These are phyloP conservation scores for Malus hybrid DNA, from an alignment of 331 rosid species.

Conservation along the genomic window DNA sequence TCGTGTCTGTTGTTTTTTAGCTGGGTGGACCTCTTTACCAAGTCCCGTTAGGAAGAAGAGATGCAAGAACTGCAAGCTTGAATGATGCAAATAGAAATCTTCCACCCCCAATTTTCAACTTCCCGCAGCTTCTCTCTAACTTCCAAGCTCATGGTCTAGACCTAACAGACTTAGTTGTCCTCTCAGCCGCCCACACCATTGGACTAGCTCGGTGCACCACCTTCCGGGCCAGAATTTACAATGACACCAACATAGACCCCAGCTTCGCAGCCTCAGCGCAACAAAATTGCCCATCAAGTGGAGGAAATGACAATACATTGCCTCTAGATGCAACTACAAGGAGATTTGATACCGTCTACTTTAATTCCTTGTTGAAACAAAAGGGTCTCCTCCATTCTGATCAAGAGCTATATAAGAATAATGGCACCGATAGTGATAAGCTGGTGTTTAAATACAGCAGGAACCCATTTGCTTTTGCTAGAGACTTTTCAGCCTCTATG, in stretches of 20 bases:
- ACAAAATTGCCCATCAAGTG: slow-evolving; percentile 23
- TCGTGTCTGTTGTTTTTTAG: not conserved
- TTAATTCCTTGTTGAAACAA: slow-evolving; percentile 3
- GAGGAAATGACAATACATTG: slow-evolving; percentile 29
- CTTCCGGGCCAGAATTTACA: slow-evolving; percentile 28
- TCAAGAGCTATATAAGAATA: slow-evolving; percentile 34
- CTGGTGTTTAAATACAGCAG: slow-evolving; percentile 28
- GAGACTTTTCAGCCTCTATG: slow-evolving; percentile 38
- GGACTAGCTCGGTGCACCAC: slow-evolving; percentile 28
- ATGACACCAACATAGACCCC: slow-evolving; percentile 29
- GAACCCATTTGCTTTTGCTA: slow-evolving; percentile 1
- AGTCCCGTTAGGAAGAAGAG: slow-evolving; percentile 47
- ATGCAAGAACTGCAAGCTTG: slow-evolving; percentile 39
- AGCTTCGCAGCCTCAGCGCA: slow-evolving; percentile 13
- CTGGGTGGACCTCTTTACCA: slow-evolving; percentile 37
- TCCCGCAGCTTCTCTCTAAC: slow-evolving; percentile 23
- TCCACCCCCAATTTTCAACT: slow-evolving; percentile 34
- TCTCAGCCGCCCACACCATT: slow-evolving; percentile 49
- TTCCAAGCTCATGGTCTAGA: slow-evolving; percentile 38
- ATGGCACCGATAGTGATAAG: slow-evolving; percentile 27
- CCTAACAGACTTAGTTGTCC: slow-evolving; percentile 37
- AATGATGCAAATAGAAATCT: slow-evolving; percentile 27
- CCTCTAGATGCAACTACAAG: slow-evolving; percentile 27
- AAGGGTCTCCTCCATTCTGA: slow-evolving; percentile 53
- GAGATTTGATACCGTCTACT: slow-evolving; percentile 27